Evolutionary conservation across 768 basidiomycete species (phyloP).

Genomic region (Dioszegia aurantiaca): DNA sequence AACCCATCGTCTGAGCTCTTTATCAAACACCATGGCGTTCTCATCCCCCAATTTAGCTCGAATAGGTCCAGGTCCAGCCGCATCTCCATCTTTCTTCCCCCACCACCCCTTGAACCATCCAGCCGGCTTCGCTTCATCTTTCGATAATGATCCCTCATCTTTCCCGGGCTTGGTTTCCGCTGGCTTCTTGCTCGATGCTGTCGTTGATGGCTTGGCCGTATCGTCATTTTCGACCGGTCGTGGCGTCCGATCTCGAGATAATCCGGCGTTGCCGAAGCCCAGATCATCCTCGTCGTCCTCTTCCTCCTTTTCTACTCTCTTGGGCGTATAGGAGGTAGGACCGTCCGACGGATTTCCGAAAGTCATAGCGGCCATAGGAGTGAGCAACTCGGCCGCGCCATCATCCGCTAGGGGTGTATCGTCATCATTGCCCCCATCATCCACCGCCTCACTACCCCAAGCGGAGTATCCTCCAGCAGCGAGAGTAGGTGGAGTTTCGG

Average conservation of each 20-base stretch:
- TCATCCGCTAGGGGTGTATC: constrained; percentile 2
- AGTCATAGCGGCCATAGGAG: constrained; percentile 43
- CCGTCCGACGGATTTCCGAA: constrained; percentile 15
- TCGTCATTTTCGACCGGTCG: constrained; percentile 18
- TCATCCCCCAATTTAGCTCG: constrained; percentile 92
- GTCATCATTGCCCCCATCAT: constrained; percentile 1
- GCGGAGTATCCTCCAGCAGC: constrained; percentile 6
- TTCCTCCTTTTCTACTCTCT: constrained; percentile 24
- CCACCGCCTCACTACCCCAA: constrained; percentile 1
- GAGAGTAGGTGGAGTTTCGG: not conserved
- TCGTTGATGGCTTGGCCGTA: constrained; percentile 35
- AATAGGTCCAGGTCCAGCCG: constrained; percentile 61
- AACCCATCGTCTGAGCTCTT: constrained; percentile 93
- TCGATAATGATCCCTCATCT: constrained; percentile 18
- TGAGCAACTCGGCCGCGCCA: constrained; percentile 38
- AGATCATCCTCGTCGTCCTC: constrained; percentile 82
- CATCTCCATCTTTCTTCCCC: constrained; percentile 61
- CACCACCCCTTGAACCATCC: constrained; percentile 79
- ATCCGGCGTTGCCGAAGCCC: constrained; percentile 76
- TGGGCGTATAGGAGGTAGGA: constrained; percentile 16
- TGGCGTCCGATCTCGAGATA: constrained; percentile 36
- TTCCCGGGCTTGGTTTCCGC: constrained; percentile 30
- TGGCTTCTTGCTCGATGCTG: constrained; percentile 25
- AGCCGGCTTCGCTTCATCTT: constrained; percentile 29
- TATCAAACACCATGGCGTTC: constrained; percentile 85